Base-by-base conservation (phyloP, 2,329 filamentous ascomycete genomes). In the Alternaria incomplexa region DNA sequence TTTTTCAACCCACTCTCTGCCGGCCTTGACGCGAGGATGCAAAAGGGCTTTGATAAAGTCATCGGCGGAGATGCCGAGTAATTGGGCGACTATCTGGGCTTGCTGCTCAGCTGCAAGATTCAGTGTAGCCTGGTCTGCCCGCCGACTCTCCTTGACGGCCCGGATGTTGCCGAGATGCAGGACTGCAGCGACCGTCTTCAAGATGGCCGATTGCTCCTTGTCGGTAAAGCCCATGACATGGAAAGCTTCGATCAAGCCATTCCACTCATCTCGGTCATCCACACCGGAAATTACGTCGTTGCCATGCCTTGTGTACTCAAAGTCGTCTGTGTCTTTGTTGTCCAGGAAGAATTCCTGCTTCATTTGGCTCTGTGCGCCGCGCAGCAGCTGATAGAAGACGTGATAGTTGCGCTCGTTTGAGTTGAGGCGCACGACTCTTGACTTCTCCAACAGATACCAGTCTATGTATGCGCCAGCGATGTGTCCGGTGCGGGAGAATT, bases 391-490 rank as follows among this genome's bases (percentile, higher is more conserved):
- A 77, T 99, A 99, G 80, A 99, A 99, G 59, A 99, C 86, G 79
- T 99, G 96, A 78, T 99, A 99, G 75, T 96, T 99, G 57, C 96
- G 89, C 82, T 99, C 96, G 60, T 93, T 91, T 1, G 88, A 77
- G 75, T 96, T 97, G 64, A 97, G 88, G 45, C 90, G 90, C 20
- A 99, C 95, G 8, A 99, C 96, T 71, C 96, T 89, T n/a, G 96
- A 99, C 81, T 99, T 99, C 77, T 99, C 96, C 13, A 99, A 84
- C 1, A 99, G 85, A 80, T 98, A 99, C 96, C 96, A 99, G 79
- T 99, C 94, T 69, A 99, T 98, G 81, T 93, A 97, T 22, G 96
- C 96, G 36, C 96, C 96, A 5, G 92, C 92, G 69, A 99, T 99
- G 58, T 96, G 91, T 26, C 96, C 96, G 36, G 88, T 88, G 23